Conservation (phyloP, 2,329 filamentous ascomycete genomes). For the Botrytis porri region DNA sequence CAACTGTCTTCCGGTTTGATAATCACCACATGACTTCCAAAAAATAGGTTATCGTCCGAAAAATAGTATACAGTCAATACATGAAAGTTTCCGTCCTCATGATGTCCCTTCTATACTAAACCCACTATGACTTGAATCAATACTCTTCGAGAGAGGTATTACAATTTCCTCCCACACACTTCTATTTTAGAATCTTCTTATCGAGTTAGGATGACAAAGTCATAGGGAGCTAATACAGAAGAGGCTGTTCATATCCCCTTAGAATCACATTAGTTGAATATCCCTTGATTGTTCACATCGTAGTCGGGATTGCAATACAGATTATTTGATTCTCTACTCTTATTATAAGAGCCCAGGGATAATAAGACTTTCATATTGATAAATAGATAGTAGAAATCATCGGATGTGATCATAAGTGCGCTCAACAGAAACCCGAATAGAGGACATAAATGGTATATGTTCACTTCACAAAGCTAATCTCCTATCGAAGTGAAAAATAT, state of each 20-base stretch:
- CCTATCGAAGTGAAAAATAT: accelerated
- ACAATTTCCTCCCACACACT: too few species aligned
- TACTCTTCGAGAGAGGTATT: too few species aligned
- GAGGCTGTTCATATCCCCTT: accelerated
- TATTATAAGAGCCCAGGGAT: accelerated
- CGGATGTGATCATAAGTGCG: too few species aligned
- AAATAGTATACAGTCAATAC: neutral
- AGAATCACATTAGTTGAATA: accelerated
- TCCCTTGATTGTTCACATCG: neutral
- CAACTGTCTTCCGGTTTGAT: too few species aligned
- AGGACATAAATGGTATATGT: neutral
- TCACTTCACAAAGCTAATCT: neutral
- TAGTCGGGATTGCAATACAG: neutral
- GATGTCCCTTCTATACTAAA: too few species aligned
- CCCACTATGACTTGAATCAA: too few species aligned
- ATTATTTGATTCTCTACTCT: neutral
- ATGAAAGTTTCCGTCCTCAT: too few species aligned
- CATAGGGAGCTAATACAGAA: neutral
- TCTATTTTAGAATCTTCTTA: neutral
- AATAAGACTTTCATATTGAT: neutral
- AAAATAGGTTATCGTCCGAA: accelerated
- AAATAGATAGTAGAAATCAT: neutral
- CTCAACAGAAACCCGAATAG: neutral
- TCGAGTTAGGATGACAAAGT: neutral
- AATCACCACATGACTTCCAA: too few species aligned